These are phyloP conservation scores for Sporothrix euskadiensis DNA, from an alignment of 2,329 filamentous ascomycete species.

Conservation along the genomic window DNA sequence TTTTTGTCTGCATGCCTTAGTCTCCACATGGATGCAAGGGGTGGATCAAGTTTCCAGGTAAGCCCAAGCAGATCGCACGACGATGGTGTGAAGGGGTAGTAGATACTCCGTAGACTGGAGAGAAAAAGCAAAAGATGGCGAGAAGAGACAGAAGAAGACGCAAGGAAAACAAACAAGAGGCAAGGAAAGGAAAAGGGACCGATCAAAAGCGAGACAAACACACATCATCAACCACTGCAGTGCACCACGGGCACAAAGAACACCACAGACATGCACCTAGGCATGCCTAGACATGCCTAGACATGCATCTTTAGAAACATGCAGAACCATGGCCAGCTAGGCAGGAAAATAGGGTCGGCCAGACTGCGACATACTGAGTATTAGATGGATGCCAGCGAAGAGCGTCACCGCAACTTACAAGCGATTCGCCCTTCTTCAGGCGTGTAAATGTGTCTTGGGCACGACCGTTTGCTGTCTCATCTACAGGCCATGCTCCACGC, in stretches of 20 bases:
- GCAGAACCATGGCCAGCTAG: background rate
- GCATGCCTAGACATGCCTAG: background rate
- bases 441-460: conserved; percentile 15
- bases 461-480: conserved; percentile 24
- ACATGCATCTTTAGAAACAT: conserved; percentile 1
- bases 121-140: background rate
- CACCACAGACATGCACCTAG: conserved; percentile 4
- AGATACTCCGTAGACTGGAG: background rate
- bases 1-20: conserved; percentile 3
- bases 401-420: conserved; percentile 1
- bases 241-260: background rate
- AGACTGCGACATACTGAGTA: background rate
- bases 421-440: background rate
- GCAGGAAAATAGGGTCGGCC: background rate
- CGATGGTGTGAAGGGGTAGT: background rate
- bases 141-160: background rate
- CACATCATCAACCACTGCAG: background rate
- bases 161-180: background rate
- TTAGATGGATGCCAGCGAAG: background rate
- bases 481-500: background rate
- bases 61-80: conserved; percentile 17
- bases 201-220: conserved; percentile 10
- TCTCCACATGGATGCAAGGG: conserved; percentile 26
- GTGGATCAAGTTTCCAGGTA: background rate
- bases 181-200: background rate